Evolutionary conservation across 768 basidiomycete genomes (phyloP), one percentile per base, ranked within the genome.

Genomic region (Collybia sordida): DNA sequence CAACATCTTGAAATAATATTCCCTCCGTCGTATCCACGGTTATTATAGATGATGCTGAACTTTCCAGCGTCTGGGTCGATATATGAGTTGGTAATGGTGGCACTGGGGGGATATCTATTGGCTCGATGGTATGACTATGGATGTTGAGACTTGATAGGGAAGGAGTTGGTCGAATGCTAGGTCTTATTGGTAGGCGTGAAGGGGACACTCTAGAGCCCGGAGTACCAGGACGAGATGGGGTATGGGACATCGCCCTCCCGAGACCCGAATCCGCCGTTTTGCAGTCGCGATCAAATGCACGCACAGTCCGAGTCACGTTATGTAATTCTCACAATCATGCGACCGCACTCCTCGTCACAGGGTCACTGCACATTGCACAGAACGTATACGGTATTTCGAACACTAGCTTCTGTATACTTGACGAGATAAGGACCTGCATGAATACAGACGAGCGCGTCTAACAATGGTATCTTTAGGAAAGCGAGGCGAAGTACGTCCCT

Each of bases 21-120:
- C 85, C 83, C 55, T 88, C 87, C 45, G 72, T 74, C 50, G 82
- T 66, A 54, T 87, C 84, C 67, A 88, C 62, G 60, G 86, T 82
- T 58, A 81, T 71, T 17, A 87, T 75, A 31, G 89, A 90, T 40
- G 86, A 89, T 28, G 86, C 80, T 18, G 86, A 83, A 63, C 84
- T 86, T 59, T 83, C 78, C 38, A 82, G 67, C 38, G 63, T 69
- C 23, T 72, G 62, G 49, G 65, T 72, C 12, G 52, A 56, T 7
- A 63, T 58, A 35, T 64, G 63, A 27, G 50, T 56, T 41, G 55
- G 55, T 25, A 60, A 57, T 47, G 66, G 58, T 37, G 68, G 72
- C 38, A 64, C 64, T 47, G 57, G 60, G 47, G 57, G 60, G 31
- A 65, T 54, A 21, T 74, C 67, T 17, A 64, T 54, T 42, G 66